Conservation (phyloP, 2,329 filamentous ascomycete genomes). For the Xylaria sp. region DNA sequence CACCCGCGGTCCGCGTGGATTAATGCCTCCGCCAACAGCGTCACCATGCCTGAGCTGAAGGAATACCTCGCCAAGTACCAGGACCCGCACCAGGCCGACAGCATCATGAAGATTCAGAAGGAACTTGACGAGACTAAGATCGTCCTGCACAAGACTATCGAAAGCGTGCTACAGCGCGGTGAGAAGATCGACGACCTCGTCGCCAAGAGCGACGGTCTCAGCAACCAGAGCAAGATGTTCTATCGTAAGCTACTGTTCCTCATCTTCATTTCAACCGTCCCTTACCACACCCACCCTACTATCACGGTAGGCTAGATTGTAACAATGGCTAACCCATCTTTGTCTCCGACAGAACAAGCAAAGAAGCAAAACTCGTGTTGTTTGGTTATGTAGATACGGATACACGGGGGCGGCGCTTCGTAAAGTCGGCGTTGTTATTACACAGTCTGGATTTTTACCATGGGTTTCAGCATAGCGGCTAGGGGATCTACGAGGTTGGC, state of each 20-base stretch:
- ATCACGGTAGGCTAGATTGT: background rate
- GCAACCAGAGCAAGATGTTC: conserved; percentile 96
- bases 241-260: conserved; percentile 70
- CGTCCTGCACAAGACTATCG: conserved; percentile 95
- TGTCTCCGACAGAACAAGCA: conserved; percentile 64
- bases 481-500: conserved; percentile 37
- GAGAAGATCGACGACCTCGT: conserved; percentile 98
- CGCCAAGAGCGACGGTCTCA: conserved; percentile 90
- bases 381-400: conserved; percentile 68
- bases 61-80: conserved; percentile 82
- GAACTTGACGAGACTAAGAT: conserved; percentile 98
- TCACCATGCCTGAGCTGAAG: conserved; percentile 78
- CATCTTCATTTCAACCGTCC: background rate
- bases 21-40: conserved; percentile 57
- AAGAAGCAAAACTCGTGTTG: conserved; percentile 87
- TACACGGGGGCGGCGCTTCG: conserved; percentile 9
- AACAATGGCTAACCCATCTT: conserved; percentile 33
- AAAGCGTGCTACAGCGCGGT: conserved; percentile 86
- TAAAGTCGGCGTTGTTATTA: conserved; percentile 26
- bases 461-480: conserved; percentile 44
- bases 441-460: conserved; percentile 32
- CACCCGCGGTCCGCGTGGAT: conserved; percentile 78
- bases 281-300: background rate
- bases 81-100: conserved; percentile 88
- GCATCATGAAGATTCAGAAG: conserved; percentile 94